Evolutionary conservation across 768 basidiomycete species (phyloP).

Genomic region (Boletus pseudopeckii): DNA sequence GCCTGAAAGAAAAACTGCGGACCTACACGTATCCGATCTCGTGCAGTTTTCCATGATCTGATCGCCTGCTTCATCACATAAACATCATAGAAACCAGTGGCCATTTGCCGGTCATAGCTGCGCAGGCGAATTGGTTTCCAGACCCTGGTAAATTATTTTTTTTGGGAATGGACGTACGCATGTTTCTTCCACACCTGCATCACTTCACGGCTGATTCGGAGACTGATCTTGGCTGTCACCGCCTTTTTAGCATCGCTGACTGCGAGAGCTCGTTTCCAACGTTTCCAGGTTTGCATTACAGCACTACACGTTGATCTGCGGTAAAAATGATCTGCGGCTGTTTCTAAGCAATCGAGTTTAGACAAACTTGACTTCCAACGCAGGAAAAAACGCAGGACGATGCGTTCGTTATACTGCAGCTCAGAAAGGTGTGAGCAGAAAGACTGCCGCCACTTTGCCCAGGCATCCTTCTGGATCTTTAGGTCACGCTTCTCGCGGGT

Average conservation of each 20-base stretch:
- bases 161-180: constrained; percentile 40
- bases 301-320: constrained; percentile 36
- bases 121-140: constrained; percentile 1
- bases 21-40: constrained; percentile 49
- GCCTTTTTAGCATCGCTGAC: constrained; percentile 44
- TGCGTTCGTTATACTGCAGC: constrained; percentile 44
- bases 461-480: constrained; percentile 53
- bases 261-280: constrained; percentile 51
- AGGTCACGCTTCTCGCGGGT: constrained; percentile 55
- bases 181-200: constrained; percentile 57
- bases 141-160: background rate
- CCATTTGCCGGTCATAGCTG: constrained; percentile 45
- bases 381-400: constrained; percentile 43
- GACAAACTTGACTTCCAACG: constrained; percentile 52
- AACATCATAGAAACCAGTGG: constrained; percentile 41
- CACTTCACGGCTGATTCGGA: constrained; percentile 46
- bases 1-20: background rate
- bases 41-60: constrained; percentile 53
- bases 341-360: constrained; percentile 43
- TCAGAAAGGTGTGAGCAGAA: constrained; percentile 50
- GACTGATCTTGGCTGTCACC: constrained; percentile 42
- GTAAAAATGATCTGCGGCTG: constrained; percentile 48
- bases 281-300: constrained; percentile 47
- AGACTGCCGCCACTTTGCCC: constrained; percentile 64
- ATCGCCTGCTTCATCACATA: constrained; percentile 45